Conservation (phyloP, 768 basidiomycete genomes). For the Tulasnella sp. region DNA sequence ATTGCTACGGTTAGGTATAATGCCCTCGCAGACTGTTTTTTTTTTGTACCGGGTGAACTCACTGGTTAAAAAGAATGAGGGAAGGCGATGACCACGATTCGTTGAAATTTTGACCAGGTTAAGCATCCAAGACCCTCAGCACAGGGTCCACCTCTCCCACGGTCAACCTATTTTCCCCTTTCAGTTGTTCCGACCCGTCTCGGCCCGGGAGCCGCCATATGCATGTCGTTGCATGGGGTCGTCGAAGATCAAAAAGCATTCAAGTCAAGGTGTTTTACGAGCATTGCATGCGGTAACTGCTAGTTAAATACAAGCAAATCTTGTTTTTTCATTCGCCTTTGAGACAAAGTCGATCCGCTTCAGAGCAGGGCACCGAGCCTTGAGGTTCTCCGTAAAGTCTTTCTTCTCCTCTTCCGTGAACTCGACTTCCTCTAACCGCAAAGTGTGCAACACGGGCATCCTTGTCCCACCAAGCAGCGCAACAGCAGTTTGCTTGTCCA, state of each 20-base stretch:
- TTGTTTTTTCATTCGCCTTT: too few relatives aligned
- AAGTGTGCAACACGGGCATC: neutral
- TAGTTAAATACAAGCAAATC: neutral
- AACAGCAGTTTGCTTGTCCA: neutral
- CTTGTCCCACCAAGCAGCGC: neutral
- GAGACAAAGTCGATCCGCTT: neutral
- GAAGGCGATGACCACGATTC: neutral
- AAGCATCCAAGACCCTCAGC: neutral
- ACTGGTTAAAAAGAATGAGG: neutral
- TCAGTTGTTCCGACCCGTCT: neutral
- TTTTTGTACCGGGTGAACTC: neutral
- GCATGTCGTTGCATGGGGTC: too few relatives aligned
- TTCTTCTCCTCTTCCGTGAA: neutral
- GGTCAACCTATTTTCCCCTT: neutral
- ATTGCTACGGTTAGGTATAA: neutral
- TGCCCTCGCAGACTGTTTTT: neutral
- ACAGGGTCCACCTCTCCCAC: neutral
- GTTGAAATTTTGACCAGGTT: constrained; percentile 19
- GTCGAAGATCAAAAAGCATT: too few relatives aligned
- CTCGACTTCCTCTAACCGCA: neutral
- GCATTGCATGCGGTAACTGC: too few relatives aligned
- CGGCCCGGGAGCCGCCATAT: neutral
- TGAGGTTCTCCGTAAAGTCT: neutral
- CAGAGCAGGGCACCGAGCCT: neutral
- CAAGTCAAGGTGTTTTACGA: too few relatives aligned